Conservation (phyloP, 129 eudicot species). For the Solidago caesia region DNA sequence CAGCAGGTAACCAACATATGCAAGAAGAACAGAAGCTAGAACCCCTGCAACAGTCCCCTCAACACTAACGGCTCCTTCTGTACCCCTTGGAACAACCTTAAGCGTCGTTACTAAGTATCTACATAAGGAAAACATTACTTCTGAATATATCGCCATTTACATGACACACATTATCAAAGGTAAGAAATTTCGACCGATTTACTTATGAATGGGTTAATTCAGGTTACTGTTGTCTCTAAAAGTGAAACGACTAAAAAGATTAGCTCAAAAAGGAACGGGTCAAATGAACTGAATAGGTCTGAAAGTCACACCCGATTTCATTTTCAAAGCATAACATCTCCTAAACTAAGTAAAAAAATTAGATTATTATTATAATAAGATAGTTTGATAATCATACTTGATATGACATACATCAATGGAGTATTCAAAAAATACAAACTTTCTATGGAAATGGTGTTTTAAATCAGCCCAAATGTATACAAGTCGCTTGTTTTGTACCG, state of each 20-base stretch:
- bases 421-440: background rate
- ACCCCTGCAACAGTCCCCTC: conserved; percentile 93
- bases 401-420: background rate
- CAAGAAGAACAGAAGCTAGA: conserved; percentile 72
- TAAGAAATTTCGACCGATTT: background rate
- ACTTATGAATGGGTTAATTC: background rate
- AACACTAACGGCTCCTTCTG: conserved; percentile 88
- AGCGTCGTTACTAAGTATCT: conserved; percentile 89
- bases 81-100: conserved; percentile 90
- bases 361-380: too few relatives aligned
- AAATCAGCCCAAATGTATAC: background rate
- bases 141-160: background rate
- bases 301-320: background rate
- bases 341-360: background rate
- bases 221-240: background rate
- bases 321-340: background rate
- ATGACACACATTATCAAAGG: background rate
- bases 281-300: background rate
- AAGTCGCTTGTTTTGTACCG: background rate
- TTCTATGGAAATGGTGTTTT: background rate
- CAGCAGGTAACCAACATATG: conserved; percentile 48
- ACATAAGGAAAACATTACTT: conserved; percentile 3
- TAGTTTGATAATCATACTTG: background rate
- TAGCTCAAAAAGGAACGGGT: background rate
- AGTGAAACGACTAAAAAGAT: background rate